Evolutionary conservation across 306 rosid genomes (phyloP).

Genomic region (Biancaea sappan): DNA sequence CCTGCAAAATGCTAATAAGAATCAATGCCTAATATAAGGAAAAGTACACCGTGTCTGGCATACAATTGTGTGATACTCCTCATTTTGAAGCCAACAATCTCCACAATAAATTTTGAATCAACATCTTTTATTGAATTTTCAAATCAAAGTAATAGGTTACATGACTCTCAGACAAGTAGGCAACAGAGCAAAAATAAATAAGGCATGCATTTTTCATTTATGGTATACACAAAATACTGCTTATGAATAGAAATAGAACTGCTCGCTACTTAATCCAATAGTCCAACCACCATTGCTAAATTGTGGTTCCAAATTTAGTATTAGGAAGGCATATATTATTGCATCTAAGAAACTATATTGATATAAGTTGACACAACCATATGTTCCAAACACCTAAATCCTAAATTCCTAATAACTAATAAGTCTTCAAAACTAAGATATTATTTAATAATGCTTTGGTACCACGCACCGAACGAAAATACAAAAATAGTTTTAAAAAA

Average conservation of each 20-base stretch:
- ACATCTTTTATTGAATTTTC: not conserved
- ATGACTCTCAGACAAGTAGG: not conserved
- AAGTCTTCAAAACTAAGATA: too few species aligned
- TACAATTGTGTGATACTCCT: not conserved
- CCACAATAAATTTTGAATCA: not conserved
- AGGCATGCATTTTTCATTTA: not conserved
- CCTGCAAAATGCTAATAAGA: slow-evolving; percentile 49
- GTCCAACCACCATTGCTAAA: slow-evolving; percentile 6
- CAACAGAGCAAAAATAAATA: not conserved
- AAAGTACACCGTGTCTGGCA: not conserved
- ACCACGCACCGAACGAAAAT: too few species aligned
- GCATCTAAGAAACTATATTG: slow-evolving; percentile 15
- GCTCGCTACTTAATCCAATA: not conserved
- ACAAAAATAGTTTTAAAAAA: too few species aligned
- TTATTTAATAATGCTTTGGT: too few species aligned
- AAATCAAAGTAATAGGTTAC: slow-evolving; percentile 18
- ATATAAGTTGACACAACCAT: slow-evolving; percentile 1
- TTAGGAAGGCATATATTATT: not conserved
- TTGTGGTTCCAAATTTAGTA: not conserved
- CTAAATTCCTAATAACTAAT: too few species aligned
- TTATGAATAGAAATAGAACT: not conserved
- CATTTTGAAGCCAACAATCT: not conserved
- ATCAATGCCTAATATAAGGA: not conserved
- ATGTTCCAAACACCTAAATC: too few species aligned
- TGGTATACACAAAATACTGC: slow-evolving; percentile 4